Conservation (phyloP, 2,329 filamentous ascomycete genomes). For the Colletotrichum gigasporum region DNA sequence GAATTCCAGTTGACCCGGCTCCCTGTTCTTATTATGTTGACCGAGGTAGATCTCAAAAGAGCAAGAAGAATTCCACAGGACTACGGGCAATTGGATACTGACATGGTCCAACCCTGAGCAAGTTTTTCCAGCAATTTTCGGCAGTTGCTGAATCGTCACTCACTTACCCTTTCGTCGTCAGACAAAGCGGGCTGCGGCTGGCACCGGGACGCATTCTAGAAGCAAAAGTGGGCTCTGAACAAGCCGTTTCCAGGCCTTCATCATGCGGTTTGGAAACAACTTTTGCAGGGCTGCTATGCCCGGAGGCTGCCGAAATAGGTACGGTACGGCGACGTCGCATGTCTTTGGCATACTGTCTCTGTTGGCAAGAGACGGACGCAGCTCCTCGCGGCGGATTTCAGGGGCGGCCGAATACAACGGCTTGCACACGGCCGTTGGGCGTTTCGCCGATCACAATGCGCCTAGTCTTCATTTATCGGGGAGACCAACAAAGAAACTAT, state of each 20-base stretch:
- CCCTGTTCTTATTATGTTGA: too few species aligned
- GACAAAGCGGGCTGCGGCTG: too few species aligned
- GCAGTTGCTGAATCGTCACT: not conserved
- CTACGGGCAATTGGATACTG: not conserved
- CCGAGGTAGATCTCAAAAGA: too few species aligned
- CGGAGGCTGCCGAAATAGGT: too few species aligned
- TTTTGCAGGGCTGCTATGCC: too few species aligned
- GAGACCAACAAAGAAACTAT: not conserved
- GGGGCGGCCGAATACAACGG: not conserved
- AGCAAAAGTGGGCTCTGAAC: not conserved
- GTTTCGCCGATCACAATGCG: constrained; percentile 21
- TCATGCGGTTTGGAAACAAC: not conserved
- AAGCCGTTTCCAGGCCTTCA: too few species aligned
- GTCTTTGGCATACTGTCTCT: too few species aligned
- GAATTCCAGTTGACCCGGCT: not conserved
- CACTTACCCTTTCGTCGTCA: too few species aligned
- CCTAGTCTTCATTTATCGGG: not conserved
- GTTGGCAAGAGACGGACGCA: not conserved
- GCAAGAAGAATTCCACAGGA: too few species aligned
- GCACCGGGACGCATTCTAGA: not conserved
- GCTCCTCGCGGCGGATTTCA: not conserved
- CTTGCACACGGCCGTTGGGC: not conserved
- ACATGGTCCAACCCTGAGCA: not conserved
- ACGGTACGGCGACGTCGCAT: too few species aligned
- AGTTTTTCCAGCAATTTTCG: not conserved